Evolutionary conservation across 257 asterid genomes (phyloP).

Genomic region (Verbena officinalis): DNA sequence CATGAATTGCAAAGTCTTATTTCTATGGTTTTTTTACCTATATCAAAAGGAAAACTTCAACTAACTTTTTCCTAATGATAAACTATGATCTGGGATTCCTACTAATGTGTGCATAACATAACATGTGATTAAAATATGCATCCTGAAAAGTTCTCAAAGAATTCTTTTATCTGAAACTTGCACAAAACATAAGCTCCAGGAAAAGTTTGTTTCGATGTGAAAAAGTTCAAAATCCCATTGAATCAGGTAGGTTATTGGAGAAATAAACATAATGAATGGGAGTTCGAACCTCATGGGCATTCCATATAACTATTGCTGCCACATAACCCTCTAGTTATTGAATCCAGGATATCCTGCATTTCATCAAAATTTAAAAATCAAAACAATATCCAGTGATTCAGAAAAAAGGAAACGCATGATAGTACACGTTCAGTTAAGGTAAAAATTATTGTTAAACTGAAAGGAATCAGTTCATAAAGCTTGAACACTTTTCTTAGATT

Average conservation of each 20-base stretch:
- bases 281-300: conserved; percentile 4
- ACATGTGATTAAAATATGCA: neutral
- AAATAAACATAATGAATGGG: neutral
- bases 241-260: no score
- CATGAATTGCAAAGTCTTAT: conserved; percentile 7
- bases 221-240: no score
- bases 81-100: neutral
- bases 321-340: neutral
- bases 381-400: neutral
- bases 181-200: neutral
- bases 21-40: neutral
- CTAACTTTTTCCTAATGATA: neutral
- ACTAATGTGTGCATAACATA: neutral
- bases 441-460: neutral
- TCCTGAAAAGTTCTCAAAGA: neutral
- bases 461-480: neutral
- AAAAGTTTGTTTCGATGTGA: neutral
- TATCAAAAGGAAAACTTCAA: neutral
- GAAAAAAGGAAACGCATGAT: neutral
- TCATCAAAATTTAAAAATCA: neutral
- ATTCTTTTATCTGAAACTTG: neutral
- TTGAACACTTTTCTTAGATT: neutral
- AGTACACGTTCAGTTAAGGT: neutral
- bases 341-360: conserved; percentile 4
- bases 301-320: neutral